These are phyloP conservation scores for Fusarium pininemorale DNA, from an alignment of 2,329 filamentous ascomycete species.

Conservation along the genomic window DNA sequence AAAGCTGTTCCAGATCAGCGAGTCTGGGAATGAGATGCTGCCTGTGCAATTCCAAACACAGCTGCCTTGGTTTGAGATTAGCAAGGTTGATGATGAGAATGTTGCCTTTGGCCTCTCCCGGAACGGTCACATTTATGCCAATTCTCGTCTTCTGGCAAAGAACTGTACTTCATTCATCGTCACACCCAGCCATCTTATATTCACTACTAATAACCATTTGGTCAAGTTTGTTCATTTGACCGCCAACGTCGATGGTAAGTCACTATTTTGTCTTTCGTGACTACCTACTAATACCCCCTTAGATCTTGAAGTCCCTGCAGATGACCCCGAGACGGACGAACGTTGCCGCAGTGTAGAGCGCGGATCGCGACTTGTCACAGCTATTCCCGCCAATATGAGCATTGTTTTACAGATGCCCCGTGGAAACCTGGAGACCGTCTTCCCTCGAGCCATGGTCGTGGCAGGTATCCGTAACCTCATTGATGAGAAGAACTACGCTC, in stretches of 20 bases:
- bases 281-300: slow-evolving; percentile 33
- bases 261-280: background rate
- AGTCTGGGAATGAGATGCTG: slow-evolving; percentile 47
- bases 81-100: slow-evolving; percentile 53
- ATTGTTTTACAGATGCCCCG: slow-evolving; percentile 94
- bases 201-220: slow-evolving; percentile 91
- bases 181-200: slow-evolving; percentile 84
- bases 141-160: slow-evolving; percentile 76
- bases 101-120: slow-evolving; percentile 73
- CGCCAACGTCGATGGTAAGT: slow-evolving; percentile 68
- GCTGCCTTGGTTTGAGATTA: slow-evolving; percentile 63
- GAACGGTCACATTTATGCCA: slow-evolving; percentile 81
- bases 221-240: slow-evolving; percentile 90
- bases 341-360: slow-evolving; percentile 91
- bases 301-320: slow-evolving; percentile 84
- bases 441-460: slow-evolving; percentile 89
- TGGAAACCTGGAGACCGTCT: slow-evolving; percentile 95
- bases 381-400: slow-evolving; percentile 87
- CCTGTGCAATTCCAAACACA: slow-evolving; percentile 54
- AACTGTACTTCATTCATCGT: slow-evolving; percentile 93
- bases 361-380: slow-evolving; percentile 85
- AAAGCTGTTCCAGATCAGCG: slow-evolving; percentile 53
- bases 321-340: slow-evolving; percentile 92
- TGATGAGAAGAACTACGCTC: slow-evolving; percentile 80
- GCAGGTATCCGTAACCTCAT: slow-evolving; percentile 87